Evolutionary conservation across 805 yeast species (phyloP).

Genomic region (Candida multigemmis): DNA sequence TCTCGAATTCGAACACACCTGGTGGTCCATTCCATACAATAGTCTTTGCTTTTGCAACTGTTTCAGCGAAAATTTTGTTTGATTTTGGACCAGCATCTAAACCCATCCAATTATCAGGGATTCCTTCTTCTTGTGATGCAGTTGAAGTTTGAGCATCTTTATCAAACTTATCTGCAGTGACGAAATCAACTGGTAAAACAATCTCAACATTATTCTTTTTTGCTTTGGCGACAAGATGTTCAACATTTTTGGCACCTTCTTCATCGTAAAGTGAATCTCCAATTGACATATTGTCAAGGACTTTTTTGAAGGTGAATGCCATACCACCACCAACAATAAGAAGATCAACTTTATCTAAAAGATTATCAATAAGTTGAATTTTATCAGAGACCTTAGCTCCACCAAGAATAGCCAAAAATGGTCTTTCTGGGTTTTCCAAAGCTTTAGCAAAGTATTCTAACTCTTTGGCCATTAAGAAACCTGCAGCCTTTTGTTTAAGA

Average conservation of each 20-base stretch:
- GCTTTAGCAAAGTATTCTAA: slow-evolving; percentile 97
- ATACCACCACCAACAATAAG: slow-evolving; percentile 99
- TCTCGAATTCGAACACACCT: slow-evolving; percentile 97
- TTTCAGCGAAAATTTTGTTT: slow-evolving; percentile 64
- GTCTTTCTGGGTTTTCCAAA: slow-evolving; percentile 94
- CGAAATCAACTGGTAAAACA: slow-evolving; percentile 91
- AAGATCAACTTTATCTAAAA: slow-evolving; percentile 89
- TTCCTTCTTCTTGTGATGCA: slow-evolving; percentile 87
- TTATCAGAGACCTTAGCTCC: slow-evolving; percentile 99
- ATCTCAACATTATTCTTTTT: slow-evolving; percentile 91
- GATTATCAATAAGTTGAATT: slow-evolving; percentile 96
- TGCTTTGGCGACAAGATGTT: slow-evolving; percentile 88
- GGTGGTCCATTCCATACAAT: slow-evolving; percentile 99
- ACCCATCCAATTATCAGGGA: slow-evolving; percentile 93
- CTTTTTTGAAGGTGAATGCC: slow-evolving; percentile 99
- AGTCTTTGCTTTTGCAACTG: slow-evolving; percentile 91
- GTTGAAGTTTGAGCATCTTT: slow-evolving; percentile 80
- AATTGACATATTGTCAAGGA: slow-evolving; percentile 72
- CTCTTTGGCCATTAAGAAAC: slow-evolving; percentile 98
- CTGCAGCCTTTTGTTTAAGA: slow-evolving; percentile 93
- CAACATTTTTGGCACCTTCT: slow-evolving; percentile 94
- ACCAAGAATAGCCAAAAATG: slow-evolving; percentile 97
- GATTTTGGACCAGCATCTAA: slow-evolving; percentile 93
- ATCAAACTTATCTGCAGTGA: slow-evolving; percentile 90
- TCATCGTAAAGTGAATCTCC: slow-evolving; percentile 90